Conservation (phyloP, 129 eudicot species). For the Artemisia tridentata region DNA sequence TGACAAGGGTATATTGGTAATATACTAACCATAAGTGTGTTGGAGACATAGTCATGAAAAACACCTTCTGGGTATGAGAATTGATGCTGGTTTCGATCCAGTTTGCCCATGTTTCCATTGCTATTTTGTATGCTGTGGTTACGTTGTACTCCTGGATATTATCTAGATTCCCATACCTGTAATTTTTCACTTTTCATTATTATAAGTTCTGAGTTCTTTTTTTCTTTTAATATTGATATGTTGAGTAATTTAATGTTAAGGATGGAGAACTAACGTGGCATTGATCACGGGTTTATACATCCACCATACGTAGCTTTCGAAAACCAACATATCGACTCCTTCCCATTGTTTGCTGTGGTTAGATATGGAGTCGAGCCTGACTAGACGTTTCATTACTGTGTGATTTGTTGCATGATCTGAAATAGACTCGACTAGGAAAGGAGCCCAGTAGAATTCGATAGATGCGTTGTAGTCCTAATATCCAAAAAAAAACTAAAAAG, state of each 20-base stretch:
- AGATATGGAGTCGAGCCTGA: constrained; percentile 70
- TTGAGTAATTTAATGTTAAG: not conserved
- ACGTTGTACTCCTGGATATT: constrained; percentile 63
- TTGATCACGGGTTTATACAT: constrained; percentile 86
- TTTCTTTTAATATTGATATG: too few relatives aligned
- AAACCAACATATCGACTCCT: constrained; percentile 77
- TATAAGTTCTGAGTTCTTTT: not conserved
- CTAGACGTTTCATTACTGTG: constrained; percentile 63
- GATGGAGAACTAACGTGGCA: constrained; percentile 57
- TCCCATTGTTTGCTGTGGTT: constrained; percentile 79
- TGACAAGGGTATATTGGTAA: constrained; percentile 19
- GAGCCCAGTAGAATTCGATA: constrained; percentile 97
- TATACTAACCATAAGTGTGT: constrained; percentile 84
- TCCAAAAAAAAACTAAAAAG: not conserved
- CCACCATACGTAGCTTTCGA: constrained; percentile 99
- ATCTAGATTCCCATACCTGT: constrained; percentile 53
- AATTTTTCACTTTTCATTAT: not conserved
- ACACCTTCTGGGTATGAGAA: constrained; percentile 57
- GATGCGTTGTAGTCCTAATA: constrained; percentile 84
- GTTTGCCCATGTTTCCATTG: constrained; percentile 91
- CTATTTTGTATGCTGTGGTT: constrained; percentile 76
- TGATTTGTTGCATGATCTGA: constrained; percentile 95
- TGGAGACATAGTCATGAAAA: constrained; percentile 90
- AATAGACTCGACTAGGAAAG: constrained; percentile 84
- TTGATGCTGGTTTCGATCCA: constrained; percentile 72